Evolutionary conservation across 768 basidiomycete genomes (phyloP).

Genomic region (Leucosporidium creatinivorum): DNA sequence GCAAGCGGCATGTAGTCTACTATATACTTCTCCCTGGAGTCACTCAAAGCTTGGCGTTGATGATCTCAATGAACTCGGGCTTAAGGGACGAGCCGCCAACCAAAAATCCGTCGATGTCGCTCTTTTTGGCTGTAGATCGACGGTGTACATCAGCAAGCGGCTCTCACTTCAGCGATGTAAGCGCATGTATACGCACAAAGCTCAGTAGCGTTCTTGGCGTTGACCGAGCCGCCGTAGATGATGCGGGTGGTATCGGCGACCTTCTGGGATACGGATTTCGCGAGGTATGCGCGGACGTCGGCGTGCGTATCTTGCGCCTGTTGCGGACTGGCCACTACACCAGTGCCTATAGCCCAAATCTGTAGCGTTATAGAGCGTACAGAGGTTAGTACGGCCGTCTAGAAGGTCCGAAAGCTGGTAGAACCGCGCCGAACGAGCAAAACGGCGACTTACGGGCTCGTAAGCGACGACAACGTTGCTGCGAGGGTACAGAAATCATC

Average conservation of each 20-base stretch:
- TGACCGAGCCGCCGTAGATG: conserved; percentile 95
- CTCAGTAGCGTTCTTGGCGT: conserved; percentile 76
- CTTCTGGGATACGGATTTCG: conserved; percentile 54
- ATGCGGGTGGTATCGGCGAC: conserved; percentile 72
- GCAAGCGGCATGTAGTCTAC: too few relatives aligned
- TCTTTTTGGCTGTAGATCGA: conserved; percentile 54
- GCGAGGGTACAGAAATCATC: neutral
- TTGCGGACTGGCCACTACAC: conserved; percentile 82
- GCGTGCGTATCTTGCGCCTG: conserved; percentile 72
- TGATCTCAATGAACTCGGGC: conserved; percentile 61
- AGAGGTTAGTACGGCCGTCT: too few relatives aligned
- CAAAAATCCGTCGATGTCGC: conserved; percentile 93
- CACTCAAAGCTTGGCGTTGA: conserved; percentile 21
- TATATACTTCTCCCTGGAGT: too few relatives aligned
- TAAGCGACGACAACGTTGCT: conserved; percentile 88
- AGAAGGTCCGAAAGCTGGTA: neutral
- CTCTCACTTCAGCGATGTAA: too few relatives aligned
- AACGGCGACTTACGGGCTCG: conserved; percentile 51
- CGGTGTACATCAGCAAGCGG: too few relatives aligned
- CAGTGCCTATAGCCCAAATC: conserved; percentile 96
- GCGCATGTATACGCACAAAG: conserved; percentile 56
- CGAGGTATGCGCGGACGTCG: conserved; percentile 69
- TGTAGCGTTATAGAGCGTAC: too few relatives aligned
- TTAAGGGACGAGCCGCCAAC: conserved; percentile 90
- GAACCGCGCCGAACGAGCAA: neutral